A percentile compares a stretch with the other conserved stretches of the same genome.
Evolutionary conservation across 306 rosid genomes (phyloP).

Genomic region (Gillenia trifoliata): DNA sequence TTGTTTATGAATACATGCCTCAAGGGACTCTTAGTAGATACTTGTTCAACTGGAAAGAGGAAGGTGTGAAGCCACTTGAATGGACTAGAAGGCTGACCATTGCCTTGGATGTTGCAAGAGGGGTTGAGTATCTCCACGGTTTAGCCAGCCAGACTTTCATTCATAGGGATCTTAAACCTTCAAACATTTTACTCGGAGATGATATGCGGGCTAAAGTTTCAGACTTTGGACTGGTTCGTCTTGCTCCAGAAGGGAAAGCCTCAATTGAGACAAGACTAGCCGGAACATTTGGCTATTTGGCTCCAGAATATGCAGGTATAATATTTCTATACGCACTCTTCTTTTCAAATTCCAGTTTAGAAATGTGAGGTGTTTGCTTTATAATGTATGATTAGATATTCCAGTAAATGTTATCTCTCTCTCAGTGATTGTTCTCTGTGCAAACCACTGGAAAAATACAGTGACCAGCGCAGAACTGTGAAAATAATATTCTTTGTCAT

Average conservation of each 20-base stretch:
- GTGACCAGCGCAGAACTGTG: neutral
- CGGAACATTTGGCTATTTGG: constrained; percentile 92
- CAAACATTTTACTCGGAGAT: constrained; percentile 89
- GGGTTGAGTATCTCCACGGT: constrained; percentile 80
- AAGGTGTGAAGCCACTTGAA: constrained; percentile 60
- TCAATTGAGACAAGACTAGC: constrained; percentile 82
- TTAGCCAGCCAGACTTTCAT: constrained; percentile 79
- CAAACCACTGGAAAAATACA: neutral
- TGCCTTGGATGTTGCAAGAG: constrained; percentile 93
- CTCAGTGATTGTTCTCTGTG: neutral
- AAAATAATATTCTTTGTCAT: neutral
- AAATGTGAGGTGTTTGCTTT: neutral
- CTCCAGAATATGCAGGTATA: constrained; percentile 91
- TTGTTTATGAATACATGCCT: constrained; percentile 88
- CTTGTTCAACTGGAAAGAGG: constrained; percentile 52
- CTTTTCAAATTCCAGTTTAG: neutral
- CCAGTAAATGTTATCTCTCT: neutral
- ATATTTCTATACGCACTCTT: neutral
- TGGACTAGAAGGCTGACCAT: constrained; percentile 75
- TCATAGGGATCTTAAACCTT: constrained; percentile 92
- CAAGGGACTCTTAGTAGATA: constrained; percentile 69
- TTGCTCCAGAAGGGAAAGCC: constrained; percentile 82
- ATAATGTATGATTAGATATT: neutral
- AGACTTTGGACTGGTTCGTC: constrained; percentile 93
- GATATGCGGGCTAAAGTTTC: constrained; percentile 86